Evolutionary conservation across 1,139 yeast genomes (phyloP).

Genomic region (Yamadazyma conglobata): DNA sequence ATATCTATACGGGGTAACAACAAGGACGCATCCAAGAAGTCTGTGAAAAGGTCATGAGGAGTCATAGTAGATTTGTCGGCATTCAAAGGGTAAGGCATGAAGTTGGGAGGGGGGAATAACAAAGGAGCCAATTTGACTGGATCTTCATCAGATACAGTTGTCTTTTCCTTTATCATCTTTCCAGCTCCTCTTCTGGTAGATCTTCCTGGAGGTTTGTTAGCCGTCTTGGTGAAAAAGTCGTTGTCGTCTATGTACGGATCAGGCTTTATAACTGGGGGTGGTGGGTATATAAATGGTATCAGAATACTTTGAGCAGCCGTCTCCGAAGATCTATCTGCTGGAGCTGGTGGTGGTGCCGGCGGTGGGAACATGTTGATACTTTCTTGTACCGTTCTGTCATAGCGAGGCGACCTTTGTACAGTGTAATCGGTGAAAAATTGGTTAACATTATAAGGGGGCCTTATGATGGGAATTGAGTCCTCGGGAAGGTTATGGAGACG

Average conservation of each 20-base stretch:
- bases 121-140: constrained; percentile 39
- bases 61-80: constrained; percentile 34
- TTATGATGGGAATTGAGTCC: constrained; percentile 36
- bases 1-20: constrained; percentile 41
- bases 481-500: constrained; percentile 27
- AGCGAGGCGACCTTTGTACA: constrained; percentile 12
- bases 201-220: constrained; percentile 5
- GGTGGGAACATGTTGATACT: constrained; percentile 39
- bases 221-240: constrained; percentile 3
- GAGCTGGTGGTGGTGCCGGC: constrained; percentile 35
- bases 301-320: constrained; percentile 25
- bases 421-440: constrained; percentile 38
- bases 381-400: constrained; percentile 20
- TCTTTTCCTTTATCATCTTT: constrained; percentile 5
- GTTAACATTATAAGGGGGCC: constrained; percentile 24
- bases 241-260: constrained; percentile 16
- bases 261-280: constrained; percentile 36
- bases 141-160: background rate
- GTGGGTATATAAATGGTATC: constrained; percentile 47
- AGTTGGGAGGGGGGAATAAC: constrained; percentile 48
- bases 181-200: constrained; percentile 6
- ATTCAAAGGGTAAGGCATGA: constrained; percentile 45
- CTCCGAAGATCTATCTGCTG: constrained; percentile 10
- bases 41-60: constrained; percentile 37
- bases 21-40: constrained; percentile 37